Conservation (phyloP, 2,329 filamentous ascomycete species). For the Stachybotrys echinatus region DNA sequence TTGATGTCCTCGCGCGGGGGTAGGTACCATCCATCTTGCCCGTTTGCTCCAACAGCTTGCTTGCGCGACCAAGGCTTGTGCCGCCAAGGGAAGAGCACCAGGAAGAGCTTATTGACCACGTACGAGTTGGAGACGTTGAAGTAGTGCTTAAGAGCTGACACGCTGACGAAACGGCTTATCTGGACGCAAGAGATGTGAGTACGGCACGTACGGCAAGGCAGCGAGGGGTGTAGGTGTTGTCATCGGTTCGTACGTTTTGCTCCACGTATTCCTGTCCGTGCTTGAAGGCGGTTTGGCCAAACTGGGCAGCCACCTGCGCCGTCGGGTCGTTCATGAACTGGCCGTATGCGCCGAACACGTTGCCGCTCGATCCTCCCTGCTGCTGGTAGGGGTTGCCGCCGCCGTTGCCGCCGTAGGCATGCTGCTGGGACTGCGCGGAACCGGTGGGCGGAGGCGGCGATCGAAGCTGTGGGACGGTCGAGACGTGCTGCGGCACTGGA, state of each 20-base stretch:
- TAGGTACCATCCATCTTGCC: constrained; percentile 73
- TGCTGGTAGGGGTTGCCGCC: constrained; percentile 72
- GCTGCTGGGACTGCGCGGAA: constrained; percentile 61
- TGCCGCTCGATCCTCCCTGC: constrained; percentile 46
- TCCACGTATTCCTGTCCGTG: constrained; percentile 93
- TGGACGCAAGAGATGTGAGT: constrained; percentile 16
- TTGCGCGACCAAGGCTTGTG: constrained; percentile 97
- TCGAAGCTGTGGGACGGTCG: constrained; percentile 92
- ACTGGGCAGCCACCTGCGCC: constrained; percentile 89
- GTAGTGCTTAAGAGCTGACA: constrained; percentile 93
- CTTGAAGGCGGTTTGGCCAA: constrained; percentile 86
- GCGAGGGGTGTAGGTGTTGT: neutral
- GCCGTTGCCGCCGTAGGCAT: constrained; percentile 56
- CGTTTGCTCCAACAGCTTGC: constrained; percentile 65
- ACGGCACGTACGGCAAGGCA: neutral
- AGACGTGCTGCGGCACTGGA: constrained; percentile 96
- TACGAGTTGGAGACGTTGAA: constrained; percentile 99
- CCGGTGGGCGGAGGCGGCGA: constrained; percentile 80
- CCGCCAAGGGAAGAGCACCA: constrained; percentile 95
- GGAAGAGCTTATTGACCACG: constrained; percentile 85
- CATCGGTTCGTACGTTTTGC: constrained; percentile 66
- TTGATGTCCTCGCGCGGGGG: constrained; percentile 94
- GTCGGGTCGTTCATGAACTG: constrained; percentile 96
- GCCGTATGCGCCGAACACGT: constrained; percentile 68
- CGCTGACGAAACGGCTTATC: constrained; percentile 75